A percentile compares a stretch with the other conserved stretches of the same genome.
phyloP scores from a whole-genome alignment of 2,329 filamentous ascomycete species.

The Biscogniauxia mediterranea region DNA sequence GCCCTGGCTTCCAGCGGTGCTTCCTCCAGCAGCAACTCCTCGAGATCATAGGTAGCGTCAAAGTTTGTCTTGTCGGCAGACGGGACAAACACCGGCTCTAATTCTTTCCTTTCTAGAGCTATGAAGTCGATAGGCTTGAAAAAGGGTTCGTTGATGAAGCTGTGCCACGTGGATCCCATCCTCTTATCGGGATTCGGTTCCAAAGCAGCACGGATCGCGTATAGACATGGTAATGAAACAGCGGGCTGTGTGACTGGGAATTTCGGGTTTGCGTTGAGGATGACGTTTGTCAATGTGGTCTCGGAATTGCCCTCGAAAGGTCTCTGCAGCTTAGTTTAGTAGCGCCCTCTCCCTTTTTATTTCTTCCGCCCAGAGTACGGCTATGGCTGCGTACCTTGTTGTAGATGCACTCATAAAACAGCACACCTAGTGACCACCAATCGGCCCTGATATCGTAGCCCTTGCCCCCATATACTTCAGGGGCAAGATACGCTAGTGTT shows the following conservation, averaged over 20 bases:
- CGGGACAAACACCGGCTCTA: conserved; percentile 87
- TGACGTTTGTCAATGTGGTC: conserved; percentile 73
- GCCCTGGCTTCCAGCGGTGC: conserved; percentile 91
- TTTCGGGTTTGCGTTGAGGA: conserved; percentile 77
- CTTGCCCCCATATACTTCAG: conserved; percentile 87
- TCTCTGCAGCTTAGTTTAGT: conserved; percentile 55
- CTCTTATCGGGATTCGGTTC: conserved; percentile 77
- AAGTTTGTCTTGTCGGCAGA: conserved; percentile 99
- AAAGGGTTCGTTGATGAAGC: conserved; percentile 85
- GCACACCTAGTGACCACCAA: conserved; percentile 97
- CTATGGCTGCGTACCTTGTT: conserved; percentile 68
- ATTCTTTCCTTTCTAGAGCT: conserved; percentile 78
- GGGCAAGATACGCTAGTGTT: conserved; percentile 90
- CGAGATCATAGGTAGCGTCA: conserved; percentile 95
- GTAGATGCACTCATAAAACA: conserved; percentile 99
- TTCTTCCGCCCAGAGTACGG: not conserved
- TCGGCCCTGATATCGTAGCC: conserved; percentile 90
- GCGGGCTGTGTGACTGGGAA: conserved; percentile 92
- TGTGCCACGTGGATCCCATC: conserved; percentile 83
- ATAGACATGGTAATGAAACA: conserved; percentile 82
- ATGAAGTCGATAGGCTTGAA: conserved; percentile 85
- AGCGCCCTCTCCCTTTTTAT: not conserved
- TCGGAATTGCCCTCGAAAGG: conserved; percentile 92
- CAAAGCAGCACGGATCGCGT: conserved; percentile 81
- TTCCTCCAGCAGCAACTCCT: conserved; percentile 90